Evolutionary conservation across 1,139 yeast species (phyloP).

Genomic region (Nakaseomyces delphensis): DNA sequence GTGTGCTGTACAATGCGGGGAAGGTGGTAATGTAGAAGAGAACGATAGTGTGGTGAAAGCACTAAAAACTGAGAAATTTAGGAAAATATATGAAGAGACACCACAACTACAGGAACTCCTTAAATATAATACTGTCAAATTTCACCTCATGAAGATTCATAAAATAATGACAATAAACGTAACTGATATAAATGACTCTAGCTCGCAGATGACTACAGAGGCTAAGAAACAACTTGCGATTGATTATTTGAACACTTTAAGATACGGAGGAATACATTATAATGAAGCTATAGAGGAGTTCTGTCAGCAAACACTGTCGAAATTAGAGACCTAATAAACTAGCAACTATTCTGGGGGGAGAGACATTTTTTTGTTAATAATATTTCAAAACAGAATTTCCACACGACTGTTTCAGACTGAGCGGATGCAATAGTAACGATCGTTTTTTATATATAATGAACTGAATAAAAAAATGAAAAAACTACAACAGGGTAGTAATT

Average conservation of each 20-base stretch:
- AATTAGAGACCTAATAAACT: constrained; percentile 3
- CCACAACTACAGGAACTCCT: constrained; percentile 25
- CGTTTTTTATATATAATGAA: no score
- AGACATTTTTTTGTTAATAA: no score
- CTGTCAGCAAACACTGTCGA: constrained; percentile 19
- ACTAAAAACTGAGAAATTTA: constrained; percentile 13
- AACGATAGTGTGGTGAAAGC: background rate
- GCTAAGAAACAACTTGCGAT: constrained; percentile 26
- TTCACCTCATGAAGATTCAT: constrained; percentile 29
- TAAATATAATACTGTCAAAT: constrained; percentile 30
- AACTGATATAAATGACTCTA: constrained; percentile 15
- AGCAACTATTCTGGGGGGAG: no score
- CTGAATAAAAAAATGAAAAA: no score
- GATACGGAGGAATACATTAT: constrained; percentile 30
- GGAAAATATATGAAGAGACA: constrained; percentile 16
- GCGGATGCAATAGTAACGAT: no score
- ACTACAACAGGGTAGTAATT: no score
- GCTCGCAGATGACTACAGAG: constrained; percentile 19
- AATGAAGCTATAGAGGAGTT: constrained; percentile 33
- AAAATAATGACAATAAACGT: constrained; percentile 21
- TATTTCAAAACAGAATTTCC: no score
- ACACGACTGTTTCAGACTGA: no score
- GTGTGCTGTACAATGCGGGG: constrained; percentile 6
- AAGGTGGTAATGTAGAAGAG: background rate
- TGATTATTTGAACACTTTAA: constrained; percentile 29